Base-by-base conservation (phyloP, 2,329 filamentous ascomycete genomes). In the Arthrobotrys iridis region DNA sequence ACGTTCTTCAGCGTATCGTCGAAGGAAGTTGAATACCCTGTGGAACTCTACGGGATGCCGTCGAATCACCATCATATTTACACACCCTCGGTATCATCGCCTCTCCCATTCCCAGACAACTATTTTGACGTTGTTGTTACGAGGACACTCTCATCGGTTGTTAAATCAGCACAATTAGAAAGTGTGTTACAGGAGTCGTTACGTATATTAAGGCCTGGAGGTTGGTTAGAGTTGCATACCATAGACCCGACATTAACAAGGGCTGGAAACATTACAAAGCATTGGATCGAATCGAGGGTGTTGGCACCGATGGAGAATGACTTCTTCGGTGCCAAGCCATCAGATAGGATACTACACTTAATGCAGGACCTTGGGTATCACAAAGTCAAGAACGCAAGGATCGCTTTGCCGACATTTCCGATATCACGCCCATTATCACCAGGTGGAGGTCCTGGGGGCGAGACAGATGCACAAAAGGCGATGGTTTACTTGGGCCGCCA, bases 401-500 rank as follows among this genome's bases (percentile, higher is more conserved):
- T 77, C 35, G 76, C 76, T 15, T 58, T 77, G 35, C 76, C 76
- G 30, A 58, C 63, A 11, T 64, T 76, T 37, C 63, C 65, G 10
- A 76, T 50, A 35, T 28, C 63, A 50, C 48, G 37, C 15, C 55
- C 62, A 24, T 7, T 57, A 37, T 66, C 70, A 11, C 20, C 35
- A 20, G 64, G 20, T 28, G 65, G 45, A 59, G 59, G 33, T 60
- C 62, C 35, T 30, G 67, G 52, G 46, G 75, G 70, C 45, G 62
- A 77, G 50, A 60, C 55, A n/a, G 72, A 76, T 58, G 76, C 76
- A 48, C 64, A 66, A 55, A 76, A 77, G 35, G 48, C 73, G 6
- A 77, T 77, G 76, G 76, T 76, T 24, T 63, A 76, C 20, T 26
- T 76, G 48, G 76, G 76, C 58, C 59, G 72, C 55, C 76, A 77